A percentile compares a stretch with the other conserved stretches of the same genome.
Evolutionary conservation across 768 basidiomycete genomes (phyloP).

Genomic region (Xerocomellus intermedius): DNA sequence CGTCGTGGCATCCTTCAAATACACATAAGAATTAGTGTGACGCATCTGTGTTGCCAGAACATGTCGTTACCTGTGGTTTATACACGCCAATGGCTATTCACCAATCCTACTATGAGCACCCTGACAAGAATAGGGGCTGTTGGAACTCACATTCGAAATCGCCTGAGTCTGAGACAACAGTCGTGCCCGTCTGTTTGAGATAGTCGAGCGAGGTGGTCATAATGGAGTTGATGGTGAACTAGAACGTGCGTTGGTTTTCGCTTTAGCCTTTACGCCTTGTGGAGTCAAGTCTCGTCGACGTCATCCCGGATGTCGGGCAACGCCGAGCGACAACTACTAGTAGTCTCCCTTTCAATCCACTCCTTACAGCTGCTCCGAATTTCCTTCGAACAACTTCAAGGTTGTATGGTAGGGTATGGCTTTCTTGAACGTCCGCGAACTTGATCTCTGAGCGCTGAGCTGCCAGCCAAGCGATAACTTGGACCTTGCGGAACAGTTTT

Average conservation of each 20-base stretch:
- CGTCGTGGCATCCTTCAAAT: slow-evolving; percentile 83
- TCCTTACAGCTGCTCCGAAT: no score
- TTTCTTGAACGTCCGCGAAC: not conserved
- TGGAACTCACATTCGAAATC: slow-evolving; percentile 72
- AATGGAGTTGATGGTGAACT: slow-evolving; percentile 26
- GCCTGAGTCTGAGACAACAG: slow-evolving; percentile 93
- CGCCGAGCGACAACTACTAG: not conserved
- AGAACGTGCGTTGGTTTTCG: not conserved
- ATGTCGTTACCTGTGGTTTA: slow-evolving; percentile 73
- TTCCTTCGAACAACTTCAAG: not conserved
- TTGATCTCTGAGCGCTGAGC: not conserved
- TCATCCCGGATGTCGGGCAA: not conserved
- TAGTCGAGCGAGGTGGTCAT: slow-evolving; percentile 78
- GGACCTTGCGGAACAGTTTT: not conserved
- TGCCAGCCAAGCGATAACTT: not conserved
- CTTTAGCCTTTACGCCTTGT: not conserved
- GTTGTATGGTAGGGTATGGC: not conserved
- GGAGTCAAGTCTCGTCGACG: not conserved
- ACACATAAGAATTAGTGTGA: not conserved
- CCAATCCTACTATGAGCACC: slow-evolving; percentile 14
- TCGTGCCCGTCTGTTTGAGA: slow-evolving; percentile 87
- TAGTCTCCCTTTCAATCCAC: no score
- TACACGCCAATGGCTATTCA: slow-evolving; percentile 81
- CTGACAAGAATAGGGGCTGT: slow-evolving; percentile 7
- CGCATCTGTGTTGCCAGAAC: not conserved